These are phyloP conservation scores for Paecilomyces sp. DNA, from an alignment of 2,329 filamentous ascomycete genomes.

Conservation along the genomic window DNA sequence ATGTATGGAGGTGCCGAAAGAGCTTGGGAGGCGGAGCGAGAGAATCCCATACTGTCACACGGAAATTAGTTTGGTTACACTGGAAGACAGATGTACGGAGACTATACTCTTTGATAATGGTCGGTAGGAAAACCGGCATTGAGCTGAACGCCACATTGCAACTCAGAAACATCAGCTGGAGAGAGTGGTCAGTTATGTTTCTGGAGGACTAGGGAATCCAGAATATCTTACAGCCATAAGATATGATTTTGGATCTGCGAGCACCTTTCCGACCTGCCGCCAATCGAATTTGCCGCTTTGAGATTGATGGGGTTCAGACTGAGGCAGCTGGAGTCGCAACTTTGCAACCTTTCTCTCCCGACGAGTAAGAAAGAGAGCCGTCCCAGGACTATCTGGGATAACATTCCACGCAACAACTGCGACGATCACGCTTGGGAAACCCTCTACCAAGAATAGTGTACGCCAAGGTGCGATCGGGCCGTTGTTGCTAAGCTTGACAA, in stretches of 20 bases:
- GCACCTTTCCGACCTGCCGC: slow-evolving; percentile 51
- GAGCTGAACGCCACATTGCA: slow-evolving; percentile 84
- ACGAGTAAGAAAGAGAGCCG: slow-evolving; percentile 55
- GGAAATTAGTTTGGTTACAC: background rate
- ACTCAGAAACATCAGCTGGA: slow-evolving; percentile 69
- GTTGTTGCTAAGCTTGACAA: slow-evolving; percentile 59
- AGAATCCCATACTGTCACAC: slow-evolving; percentile 58
- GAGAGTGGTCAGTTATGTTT: background rate
- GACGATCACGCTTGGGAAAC: slow-evolving; percentile 72
- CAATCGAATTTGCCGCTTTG: slow-evolving; percentile 40
- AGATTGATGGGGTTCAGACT: slow-evolving; percentile 25
- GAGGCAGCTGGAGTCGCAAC: slow-evolving; percentile 55
- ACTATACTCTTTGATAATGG: slow-evolving; percentile 58
- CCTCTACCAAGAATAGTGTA: slow-evolving; percentile 76
- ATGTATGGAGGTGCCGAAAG: slow-evolving; percentile 78
- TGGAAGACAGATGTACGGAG: background rate
- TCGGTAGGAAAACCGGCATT: slow-evolving; percentile 80
- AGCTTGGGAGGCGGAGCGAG: slow-evolving; percentile 61
- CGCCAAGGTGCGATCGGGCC: slow-evolving; percentile 74
- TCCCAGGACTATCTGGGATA: slow-evolving; percentile 68
- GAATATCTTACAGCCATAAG: slow-evolving; percentile 53
- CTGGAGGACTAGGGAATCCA: background rate
- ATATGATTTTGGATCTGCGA: slow-evolving; percentile 63
- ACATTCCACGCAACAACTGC: slow-evolving; percentile 66
- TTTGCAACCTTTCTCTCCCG: slow-evolving; percentile 64